A percentile compares a stretch with the other conserved stretches of the same genome.
These are phyloP conservation scores for Corchorus capsularis DNA, from an alignment of 345 rosid genomes.

Conservation along the genomic window DNA sequence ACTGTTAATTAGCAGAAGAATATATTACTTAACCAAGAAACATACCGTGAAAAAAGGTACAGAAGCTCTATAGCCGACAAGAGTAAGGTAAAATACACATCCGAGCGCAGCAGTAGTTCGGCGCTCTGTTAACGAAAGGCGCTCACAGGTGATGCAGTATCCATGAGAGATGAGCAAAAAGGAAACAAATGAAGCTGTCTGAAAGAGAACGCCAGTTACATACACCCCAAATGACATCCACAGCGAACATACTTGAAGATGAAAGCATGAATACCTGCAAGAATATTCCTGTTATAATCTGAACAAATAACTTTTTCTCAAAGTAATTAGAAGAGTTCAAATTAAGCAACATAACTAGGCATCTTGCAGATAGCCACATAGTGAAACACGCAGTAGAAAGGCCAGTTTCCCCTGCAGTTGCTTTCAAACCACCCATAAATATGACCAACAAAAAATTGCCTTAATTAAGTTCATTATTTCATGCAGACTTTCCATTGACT, in stretches of 20 bases:
- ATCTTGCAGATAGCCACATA: neutral
- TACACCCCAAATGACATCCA: conserved; percentile 98
- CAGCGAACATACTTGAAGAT: conserved; percentile 77
- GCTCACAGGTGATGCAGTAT: conserved; percentile 86
- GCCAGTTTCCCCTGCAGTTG: neutral
- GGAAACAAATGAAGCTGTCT: conserved; percentile 86
- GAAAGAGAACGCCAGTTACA: conserved; percentile 88
- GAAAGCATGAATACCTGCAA: conserved; percentile 88
- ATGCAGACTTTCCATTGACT: neutral
- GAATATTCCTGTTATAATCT: neutral
- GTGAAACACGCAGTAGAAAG: neutral
- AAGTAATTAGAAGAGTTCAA: neutral
- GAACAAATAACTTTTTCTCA: neutral
- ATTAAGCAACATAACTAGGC: neutral
- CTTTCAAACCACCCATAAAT: neutral
- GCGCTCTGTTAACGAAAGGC: conserved; percentile 72
- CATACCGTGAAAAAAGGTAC: conserved; percentile 89
- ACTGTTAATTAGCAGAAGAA: neutral
- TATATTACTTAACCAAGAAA: conserved; percentile 10
- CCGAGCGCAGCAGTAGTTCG: conserved; percentile 85
- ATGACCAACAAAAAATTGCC: neutral
- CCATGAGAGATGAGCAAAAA: conserved; percentile 93
- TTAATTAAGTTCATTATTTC: neutral
- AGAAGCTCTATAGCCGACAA: conserved; percentile 92
- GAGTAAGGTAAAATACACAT: conserved; percentile 81